Evolutionary conservation across 2,329 filamentous ascomycete genomes (phyloP).

Genomic region (Ophiosphaerella narmari): DNA sequence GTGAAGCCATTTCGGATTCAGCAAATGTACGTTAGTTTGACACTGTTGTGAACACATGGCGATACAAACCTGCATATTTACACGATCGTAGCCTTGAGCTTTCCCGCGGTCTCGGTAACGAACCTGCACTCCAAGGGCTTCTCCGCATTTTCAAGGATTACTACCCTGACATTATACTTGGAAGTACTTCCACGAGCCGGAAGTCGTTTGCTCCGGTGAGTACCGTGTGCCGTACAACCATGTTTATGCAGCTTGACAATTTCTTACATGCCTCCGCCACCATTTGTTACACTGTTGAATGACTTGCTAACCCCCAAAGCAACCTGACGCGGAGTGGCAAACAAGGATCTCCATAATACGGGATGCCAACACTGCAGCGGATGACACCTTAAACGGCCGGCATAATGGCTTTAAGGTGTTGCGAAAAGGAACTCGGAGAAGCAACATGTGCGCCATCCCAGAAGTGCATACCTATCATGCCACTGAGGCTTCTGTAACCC

Average conservation of each 20-base stretch:
- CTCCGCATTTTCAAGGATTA: conserved; percentile 87
- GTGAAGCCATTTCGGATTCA: conserved; percentile 85
- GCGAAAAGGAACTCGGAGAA: conserved; percentile 55
- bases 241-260: conserved; percentile 11
- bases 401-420: conserved; percentile 68
- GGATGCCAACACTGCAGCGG: conserved; percentile 54
- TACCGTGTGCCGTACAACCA: conserved; percentile 28
- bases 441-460: conserved; percentile 60
- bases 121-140: conserved; percentile 74
- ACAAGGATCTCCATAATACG: conserved; percentile 70
- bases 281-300: conserved; percentile 18
- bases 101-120: conserved; percentile 60
- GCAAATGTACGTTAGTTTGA: conserved; percentile 53
- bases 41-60: not conserved
- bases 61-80: conserved; percentile 22
- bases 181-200: conserved; percentile 60
- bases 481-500: conserved; percentile 60
- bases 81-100: conserved; percentile 51
- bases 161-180: conserved; percentile 85
- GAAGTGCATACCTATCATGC: conserved; percentile 75
- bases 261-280: conserved; percentile 11
- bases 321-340: conserved; percentile 78
- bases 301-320: conserved; percentile 44
- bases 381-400: conserved; percentile 44
- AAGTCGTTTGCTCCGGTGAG: conserved; percentile 47